Conservation (phyloP, 1,284 basidiomycete species). For the Somion occarium region DNA sequence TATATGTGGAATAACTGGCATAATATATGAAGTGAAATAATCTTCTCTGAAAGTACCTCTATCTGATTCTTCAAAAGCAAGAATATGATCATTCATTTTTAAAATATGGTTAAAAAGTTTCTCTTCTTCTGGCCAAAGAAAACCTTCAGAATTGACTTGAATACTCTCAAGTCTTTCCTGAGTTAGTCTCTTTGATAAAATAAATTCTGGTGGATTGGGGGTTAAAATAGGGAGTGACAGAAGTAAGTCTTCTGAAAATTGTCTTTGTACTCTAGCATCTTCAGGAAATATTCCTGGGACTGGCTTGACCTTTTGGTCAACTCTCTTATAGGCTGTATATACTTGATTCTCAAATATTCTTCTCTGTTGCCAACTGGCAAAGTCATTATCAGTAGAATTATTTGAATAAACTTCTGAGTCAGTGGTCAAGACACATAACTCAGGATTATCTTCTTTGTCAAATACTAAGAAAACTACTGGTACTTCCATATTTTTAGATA, state of each 20-base stretch:
- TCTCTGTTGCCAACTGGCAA: no score
- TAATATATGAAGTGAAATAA: conserved; percentile 30
- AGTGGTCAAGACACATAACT: no score
- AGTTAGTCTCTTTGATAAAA: conserved; percentile 12
- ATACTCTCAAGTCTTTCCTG: conserved; percentile 15
- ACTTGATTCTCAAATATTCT: no score
- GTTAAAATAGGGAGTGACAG: conserved; percentile 10
- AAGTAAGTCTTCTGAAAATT: conserved; percentile 18
- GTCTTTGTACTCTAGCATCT: conserved; percentile 11
- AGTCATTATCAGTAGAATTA: no score
- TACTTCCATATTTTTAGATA: no score
- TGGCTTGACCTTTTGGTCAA: conserved; percentile 21
- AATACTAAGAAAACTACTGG: no score
- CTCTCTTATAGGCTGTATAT: conserved; percentile 17
- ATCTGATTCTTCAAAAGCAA: conserved; percentile 30
- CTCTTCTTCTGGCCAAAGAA: conserved; percentile 26
- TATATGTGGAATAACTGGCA: conserved; percentile 29
- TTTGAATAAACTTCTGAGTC: no score
- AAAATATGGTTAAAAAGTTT: no score
- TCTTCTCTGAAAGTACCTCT: conserved; percentile 29
- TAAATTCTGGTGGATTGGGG: conserved; percentile 14
- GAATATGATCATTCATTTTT: conserved; percentile 21
- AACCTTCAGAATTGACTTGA: conserved; percentile 21
- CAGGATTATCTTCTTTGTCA: no score
- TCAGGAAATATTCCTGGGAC: no score